These are phyloP conservation scores for Termitomyces sp. DNA, from an alignment of 768 basidiomycete genomes.

Conservation along the genomic window DNA sequence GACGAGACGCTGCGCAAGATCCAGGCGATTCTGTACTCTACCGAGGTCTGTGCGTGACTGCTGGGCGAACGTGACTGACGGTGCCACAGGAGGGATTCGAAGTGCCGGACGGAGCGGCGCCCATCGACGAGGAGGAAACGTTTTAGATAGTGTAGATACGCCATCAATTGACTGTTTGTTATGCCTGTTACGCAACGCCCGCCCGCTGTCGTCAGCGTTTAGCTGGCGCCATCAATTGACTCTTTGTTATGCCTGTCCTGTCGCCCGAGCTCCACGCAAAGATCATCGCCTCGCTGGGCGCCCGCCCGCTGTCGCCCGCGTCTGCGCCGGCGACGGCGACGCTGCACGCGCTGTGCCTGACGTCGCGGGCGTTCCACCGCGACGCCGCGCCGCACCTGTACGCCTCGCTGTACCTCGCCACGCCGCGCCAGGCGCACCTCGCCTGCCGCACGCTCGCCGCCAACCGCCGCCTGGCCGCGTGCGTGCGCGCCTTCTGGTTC, in stretches of 20 bases:
- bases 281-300: too few relatives aligned
- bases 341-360: not conserved
- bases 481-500: not conserved
- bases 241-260: too few relatives aligned
- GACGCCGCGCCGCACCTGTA: not conserved
- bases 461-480: not conserved
- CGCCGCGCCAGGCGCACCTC: not conserved
- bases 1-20: conserved; percentile 68
- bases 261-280: too few relatives aligned
- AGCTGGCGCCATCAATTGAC: too few relatives aligned
- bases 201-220: too few relatives aligned
- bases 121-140: conserved; percentile 78
- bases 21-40: conserved; percentile 90
- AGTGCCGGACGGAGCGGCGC: conserved; percentile 60
- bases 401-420: not conserved
- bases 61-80: not conserved
- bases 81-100: conserved; percentile 81
- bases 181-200: too few relatives aligned
- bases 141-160: conserved; percentile 33
- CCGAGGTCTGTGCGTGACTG: conserved; percentile 55
- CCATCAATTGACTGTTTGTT: too few relatives aligned
- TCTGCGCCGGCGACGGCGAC: too few relatives aligned
- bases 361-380: not conserved
- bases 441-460: not conserved
- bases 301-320: too few relatives aligned